phyloP scores from a whole-genome alignment of 23 red algal species.

The Rhodosorus marinus region DNA sequence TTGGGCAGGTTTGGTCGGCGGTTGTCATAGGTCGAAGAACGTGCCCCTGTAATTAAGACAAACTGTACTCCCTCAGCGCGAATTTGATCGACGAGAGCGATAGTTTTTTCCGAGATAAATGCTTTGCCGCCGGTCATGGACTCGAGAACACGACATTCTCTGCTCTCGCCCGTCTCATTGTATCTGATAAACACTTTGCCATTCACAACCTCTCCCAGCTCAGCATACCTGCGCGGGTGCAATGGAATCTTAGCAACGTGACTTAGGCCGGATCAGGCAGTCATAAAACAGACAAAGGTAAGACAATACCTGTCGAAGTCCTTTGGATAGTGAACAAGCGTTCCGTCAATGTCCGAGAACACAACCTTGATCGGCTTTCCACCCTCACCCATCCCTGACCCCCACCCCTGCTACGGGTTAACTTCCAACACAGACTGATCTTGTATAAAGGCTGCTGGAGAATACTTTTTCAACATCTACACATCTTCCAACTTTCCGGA shows the following conservation, averaged over 20 bases:
- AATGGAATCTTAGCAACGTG: constrained; percentile 8
- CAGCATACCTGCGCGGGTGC: not conserved
- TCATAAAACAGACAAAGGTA: too few species aligned
- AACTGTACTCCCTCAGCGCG: constrained; percentile 39
- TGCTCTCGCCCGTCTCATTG: constrained; percentile 12
- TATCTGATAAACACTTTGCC: constrained; percentile 22
- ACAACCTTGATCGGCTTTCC: constrained; percentile 13
- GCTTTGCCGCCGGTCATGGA: constrained; percentile 28
- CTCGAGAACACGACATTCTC: constrained; percentile 22
- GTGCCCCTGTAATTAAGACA: constrained; percentile 79
- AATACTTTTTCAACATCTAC: too few species aligned
- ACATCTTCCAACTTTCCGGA: too few species aligned
- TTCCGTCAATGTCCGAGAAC: constrained; percentile 89
- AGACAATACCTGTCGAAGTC: constrained; percentile 26
- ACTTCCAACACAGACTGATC: too few species aligned
- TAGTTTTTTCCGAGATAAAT: constrained; percentile 31
- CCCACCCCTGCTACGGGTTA: too few species aligned
- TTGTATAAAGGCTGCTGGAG: too few species aligned
- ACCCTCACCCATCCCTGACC: not conserved
- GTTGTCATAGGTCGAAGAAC: constrained; percentile 45
- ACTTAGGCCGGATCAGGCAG: too few species aligned
- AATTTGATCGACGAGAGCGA: constrained; percentile 21
- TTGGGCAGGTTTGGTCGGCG: constrained; percentile 30
- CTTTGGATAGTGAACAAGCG: constrained; percentile 72
- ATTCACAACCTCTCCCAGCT: too few species aligned